Base-by-base conservation (phyloP, 345 rosid genomes). In the Populus nigra region DNA sequence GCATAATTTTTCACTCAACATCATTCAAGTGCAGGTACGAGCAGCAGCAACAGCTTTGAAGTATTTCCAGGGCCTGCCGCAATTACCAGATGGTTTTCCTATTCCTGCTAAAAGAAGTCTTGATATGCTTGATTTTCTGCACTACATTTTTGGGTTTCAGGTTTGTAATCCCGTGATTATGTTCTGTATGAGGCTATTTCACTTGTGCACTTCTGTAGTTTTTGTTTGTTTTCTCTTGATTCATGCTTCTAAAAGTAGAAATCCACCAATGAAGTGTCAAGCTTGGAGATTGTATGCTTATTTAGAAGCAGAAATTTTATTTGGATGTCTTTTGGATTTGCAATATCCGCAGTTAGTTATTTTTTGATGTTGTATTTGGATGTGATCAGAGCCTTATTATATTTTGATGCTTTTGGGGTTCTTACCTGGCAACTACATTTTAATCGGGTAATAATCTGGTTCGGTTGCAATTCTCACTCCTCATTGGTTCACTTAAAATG, bases 81-180 rank as follows among this genome's bases (percentile, higher is more conserved):
- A 81, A 45, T 77, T 96, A 85, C 94, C 98, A 33, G 85, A 72
- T 20, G 93, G 92, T 81, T 92, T 91, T 79, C 68, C 90, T 65
- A 59, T 92, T 82, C 94, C 99, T 7, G 81, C 88, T 17, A 81
- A 91, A 57, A 91, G 99, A 84, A 83, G 63, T 78, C 86, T 88
- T 72, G 99, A 96, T 82, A 85, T 92, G 85, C 84, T 96, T 68
- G 98, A 96, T 88, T 91, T 93, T 86, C 89, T 96, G 78, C 98
- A 96, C 66, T 90, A 81, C 70, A 85, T 89, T 80, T 96, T 96
- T 79, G 99, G 99, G 33, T 96, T 96, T 87, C 99, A 95, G 97
- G 99, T 95, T 83, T 76, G 90, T 86, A 16, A 61, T 73, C 50
- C 39, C 73, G 1, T 73, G 33, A 12, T 47, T 71, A 61, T 55